phyloP scores from a whole-genome alignment of 129 eudicot species.

The Deinandra increscens region DNA sequence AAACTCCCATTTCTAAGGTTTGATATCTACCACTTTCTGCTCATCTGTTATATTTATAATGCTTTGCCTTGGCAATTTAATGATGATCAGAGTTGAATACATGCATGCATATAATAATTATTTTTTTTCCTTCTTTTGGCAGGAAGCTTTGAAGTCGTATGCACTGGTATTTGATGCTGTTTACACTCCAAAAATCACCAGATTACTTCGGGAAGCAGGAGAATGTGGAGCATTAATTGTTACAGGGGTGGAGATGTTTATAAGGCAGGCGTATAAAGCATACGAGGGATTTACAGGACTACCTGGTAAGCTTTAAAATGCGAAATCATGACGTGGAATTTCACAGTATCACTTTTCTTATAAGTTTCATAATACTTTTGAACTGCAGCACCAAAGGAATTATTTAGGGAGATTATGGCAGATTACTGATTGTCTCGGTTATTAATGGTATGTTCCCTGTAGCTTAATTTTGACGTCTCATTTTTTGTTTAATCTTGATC shows the following conservation, averaged over 20 bases:
- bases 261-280: slow-evolving; percentile 87
- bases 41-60: neutral
- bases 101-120: no score
- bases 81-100: no score
- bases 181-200: slow-evolving; percentile 90
- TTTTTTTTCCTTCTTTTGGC: slow-evolving; percentile 17
- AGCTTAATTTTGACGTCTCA: no score
- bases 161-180: slow-evolving; percentile 85
- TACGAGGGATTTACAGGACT: slow-evolving; percentile 92
- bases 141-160: slow-evolving; percentile 77
- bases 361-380: slow-evolving; percentile 7
- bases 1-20: slow-evolving; percentile 88
- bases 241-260: slow-evolving; percentile 88
- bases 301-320: slow-evolving; percentile 54
- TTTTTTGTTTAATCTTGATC: neutral
- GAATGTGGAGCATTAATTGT: slow-evolving; percentile 78
- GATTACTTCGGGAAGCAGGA: slow-evolving; percentile 76
- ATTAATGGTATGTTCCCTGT: slow-evolving; percentile 20
- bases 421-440: slow-evolving; percentile 23
- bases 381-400: slow-evolving; percentile 74
- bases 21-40: slow-evolving; percentile 18
- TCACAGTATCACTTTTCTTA: neutral
- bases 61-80: neutral
- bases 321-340: slow-evolving; percentile 1
- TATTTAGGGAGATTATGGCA: slow-evolving; percentile 58